Evolutionary conservation across 176 grass and related monocot species (phyloP), one percentile per base, ranked within the genome.

Genomic region (Juncus effusus): DNA sequence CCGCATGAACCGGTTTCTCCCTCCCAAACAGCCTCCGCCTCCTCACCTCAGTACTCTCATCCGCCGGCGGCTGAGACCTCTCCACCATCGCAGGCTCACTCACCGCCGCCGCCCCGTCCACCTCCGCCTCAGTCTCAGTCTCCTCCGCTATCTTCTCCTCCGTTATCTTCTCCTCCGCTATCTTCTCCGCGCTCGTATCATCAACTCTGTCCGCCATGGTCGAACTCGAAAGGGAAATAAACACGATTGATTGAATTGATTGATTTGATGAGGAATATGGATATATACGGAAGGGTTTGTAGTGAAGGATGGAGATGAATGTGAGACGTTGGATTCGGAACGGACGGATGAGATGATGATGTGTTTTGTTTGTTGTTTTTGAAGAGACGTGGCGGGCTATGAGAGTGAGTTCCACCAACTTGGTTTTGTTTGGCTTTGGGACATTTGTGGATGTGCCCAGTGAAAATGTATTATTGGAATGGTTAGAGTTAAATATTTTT

Each of bases 1-100:
- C 87, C 77, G 58, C 64, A 63, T 96, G 91, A 14, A 91, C 84
- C 38, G 87, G 81, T 44, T 81, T 87, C 58, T 90, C 84, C 64
- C 81, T 70, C 19, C 91, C 84, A 16, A 90, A 70, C 13, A 90
- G 67, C 45, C 81, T 63, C 59, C 82, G 78, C 61, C 76, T 74
- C 61, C 62, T 73, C 2, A 81, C 3, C 76, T 54, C 81, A 19
- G 65, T 56, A 40, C 62, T 73, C 2, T 80, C 3, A 71, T 54
- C 81, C 11, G 65, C 56, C 28, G 47, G 2, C 1, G 50, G 42
- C 10, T 16, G 2, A 40, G 52, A 69, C 65, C n/a, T 67, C 64
- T 64, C 81, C 57, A 62, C 5, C 13, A 72, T 75, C 55, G 81
- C 74, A 59, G 57, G 50, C 3, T 59, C 64, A 35, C 72, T 73